Evolutionary conservation across 495 filamentous ascomycete species (phyloP).

Genomic region (Monascus purpureus): DNA sequence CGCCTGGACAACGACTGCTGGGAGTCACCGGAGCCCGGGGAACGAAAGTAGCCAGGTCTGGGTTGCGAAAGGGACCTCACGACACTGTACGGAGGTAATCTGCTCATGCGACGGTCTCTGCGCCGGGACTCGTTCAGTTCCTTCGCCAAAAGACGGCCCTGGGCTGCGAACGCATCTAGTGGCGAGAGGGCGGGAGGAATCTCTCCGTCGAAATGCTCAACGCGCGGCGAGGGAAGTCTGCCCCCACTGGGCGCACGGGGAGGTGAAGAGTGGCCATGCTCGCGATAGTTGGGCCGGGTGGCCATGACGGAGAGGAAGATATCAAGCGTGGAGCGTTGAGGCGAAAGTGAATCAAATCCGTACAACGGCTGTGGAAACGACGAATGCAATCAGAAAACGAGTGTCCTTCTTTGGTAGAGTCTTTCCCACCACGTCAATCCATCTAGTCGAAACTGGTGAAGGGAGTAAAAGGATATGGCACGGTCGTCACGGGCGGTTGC

Average conservation of each 20-base stretch:
- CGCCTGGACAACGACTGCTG: constrained; percentile 15
- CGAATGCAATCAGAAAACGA: too few relatives aligned
- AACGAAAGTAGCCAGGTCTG: constrained; percentile 63
- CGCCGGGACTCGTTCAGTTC: constrained; percentile 63
- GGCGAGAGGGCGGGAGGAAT: constrained; percentile 85
- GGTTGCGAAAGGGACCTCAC: constrained; percentile 56
- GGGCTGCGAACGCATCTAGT: constrained; percentile 83
- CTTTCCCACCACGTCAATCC: too few relatives aligned
- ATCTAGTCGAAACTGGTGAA: too few relatives aligned
- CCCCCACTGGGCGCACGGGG: constrained; percentile 42
- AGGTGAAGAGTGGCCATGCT: constrained; percentile 42
- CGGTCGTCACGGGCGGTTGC: too few relatives aligned
- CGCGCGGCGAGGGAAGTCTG: constrained; percentile 49
- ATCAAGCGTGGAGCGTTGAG: too few relatives aligned
- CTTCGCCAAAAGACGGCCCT: constrained; percentile 74
- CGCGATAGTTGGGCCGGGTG: constrained; percentile 1
- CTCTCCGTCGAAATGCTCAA: constrained; percentile 68
- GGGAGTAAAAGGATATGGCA: too few relatives aligned
- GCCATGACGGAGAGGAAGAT: too few relatives aligned
- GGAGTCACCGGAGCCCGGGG: constrained; percentile 26
- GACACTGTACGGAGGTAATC: constrained; percentile 69
- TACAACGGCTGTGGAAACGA: too few relatives aligned
- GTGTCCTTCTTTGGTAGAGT: too few relatives aligned
- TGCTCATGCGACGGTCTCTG: constrained; percentile 62
- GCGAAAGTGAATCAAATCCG: too few relatives aligned